Percentiles rank a stretch among this genome's conserved stretches.
These are phyloP conservation scores for Penicillium sp. DNA, from an alignment of 2,329 filamentous ascomycete species.

Conservation along the genomic window DNA sequence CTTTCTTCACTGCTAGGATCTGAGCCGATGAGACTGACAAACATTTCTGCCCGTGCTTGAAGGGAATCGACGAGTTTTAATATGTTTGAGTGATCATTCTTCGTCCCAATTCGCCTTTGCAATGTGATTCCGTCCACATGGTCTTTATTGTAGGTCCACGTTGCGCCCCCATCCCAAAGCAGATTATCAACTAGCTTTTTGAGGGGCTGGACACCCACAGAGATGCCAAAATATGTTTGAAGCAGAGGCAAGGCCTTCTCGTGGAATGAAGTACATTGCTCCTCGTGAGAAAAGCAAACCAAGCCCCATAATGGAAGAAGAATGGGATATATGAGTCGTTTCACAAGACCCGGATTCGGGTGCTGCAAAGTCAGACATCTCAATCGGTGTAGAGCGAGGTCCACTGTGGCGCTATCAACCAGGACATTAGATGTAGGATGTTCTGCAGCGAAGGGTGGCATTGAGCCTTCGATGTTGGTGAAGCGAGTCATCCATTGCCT, in stretches of 20 bases:
- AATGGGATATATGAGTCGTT: conserved; percentile 41
- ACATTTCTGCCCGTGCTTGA: conserved; percentile 39
- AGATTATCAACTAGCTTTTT: conserved; percentile 43
- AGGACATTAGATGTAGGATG: conserved; percentile 15
- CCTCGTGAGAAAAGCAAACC: conserved; percentile 37
- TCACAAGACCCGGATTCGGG: conserved; percentile 45
- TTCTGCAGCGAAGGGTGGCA: not conserved
- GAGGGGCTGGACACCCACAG: conserved; percentile 36
- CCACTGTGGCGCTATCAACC: conserved; percentile 30
- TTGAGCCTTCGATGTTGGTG: conserved; percentile 16
- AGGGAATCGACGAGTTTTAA: conserved; percentile 37
- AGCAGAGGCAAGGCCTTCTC: conserved; percentile 34
- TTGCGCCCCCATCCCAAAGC: conserved; percentile 41
- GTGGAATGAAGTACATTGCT: conserved; percentile 26
- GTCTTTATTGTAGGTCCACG: conserved; percentile 37
- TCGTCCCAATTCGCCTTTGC: conserved; percentile 21
- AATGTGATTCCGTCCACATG: conserved; percentile 28
- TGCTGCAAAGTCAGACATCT: conserved; percentile 40
- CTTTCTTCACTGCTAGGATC: conserved; percentile 43
- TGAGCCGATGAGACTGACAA: conserved; percentile 36
- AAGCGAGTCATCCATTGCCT: conserved; percentile 31
- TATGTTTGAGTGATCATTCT: conserved; percentile 26
- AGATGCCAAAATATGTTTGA: conserved; percentile 44
- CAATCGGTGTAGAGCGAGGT: conserved; percentile 38
- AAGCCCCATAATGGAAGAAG: conserved; percentile 46